Conservation (phyloP, 1,284 basidiomycete genomes). For the Fomes fomentarius region DNA sequence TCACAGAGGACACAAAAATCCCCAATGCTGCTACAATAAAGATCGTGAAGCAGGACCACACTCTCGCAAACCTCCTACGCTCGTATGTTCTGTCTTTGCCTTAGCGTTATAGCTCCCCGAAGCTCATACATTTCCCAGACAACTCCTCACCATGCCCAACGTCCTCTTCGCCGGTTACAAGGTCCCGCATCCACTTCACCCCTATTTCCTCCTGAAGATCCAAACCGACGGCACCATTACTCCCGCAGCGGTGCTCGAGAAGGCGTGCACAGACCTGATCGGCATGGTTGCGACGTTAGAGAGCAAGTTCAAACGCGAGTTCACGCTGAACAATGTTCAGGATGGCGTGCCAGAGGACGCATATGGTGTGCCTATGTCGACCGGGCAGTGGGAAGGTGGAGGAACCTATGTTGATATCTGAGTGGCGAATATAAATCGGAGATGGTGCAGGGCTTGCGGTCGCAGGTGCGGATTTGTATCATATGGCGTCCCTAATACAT, state of each 20-base stretch:
- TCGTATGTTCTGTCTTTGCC: conserved; percentile 61
- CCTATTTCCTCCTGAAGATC: conserved; percentile 92
- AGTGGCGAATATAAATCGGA: not conserved
- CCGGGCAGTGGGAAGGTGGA: conserved; percentile 44
- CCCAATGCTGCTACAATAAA: conserved; percentile 96
- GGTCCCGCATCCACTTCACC: conserved; percentile 95
- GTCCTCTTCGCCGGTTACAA: conserved; percentile 98
- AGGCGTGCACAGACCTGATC: conserved; percentile 86
- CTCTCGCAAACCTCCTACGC: conserved; percentile 94
- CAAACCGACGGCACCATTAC: conserved; percentile 92
- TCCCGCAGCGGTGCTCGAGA: conserved; percentile 83
- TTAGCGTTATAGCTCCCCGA: not conserved
- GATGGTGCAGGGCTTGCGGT: not conserved
- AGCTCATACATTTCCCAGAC: conserved; percentile 48
- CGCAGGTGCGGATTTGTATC: conserved; percentile 11
- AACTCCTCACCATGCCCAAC: conserved; percentile 83
- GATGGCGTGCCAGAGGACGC: conserved; percentile 57
- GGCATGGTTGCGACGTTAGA: conserved; percentile 71
- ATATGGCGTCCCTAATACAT: conserved; percentile 9
- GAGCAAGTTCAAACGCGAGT: conserved; percentile 77
- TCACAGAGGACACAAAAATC: conserved; percentile 95
- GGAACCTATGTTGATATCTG: conserved; percentile 71
- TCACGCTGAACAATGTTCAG: conserved; percentile 73
- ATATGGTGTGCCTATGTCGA: conserved; percentile 51
- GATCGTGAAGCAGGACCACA: conserved; percentile 97